Base-by-base conservation (phyloP, 148 eudicot species). In the Oxyria digyna region DNA sequence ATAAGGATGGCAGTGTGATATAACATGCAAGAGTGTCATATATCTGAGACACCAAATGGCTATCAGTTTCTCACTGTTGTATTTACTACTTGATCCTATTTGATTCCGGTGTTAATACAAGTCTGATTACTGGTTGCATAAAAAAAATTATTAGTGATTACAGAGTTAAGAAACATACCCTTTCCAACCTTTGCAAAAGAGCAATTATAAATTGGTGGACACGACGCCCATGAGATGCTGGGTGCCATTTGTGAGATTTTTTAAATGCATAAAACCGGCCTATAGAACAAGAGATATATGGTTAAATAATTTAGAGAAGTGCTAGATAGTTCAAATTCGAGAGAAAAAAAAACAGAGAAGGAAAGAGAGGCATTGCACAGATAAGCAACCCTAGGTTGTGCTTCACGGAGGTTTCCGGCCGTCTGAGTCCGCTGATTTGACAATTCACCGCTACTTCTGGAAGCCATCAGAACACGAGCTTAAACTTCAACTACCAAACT, bases 181-280 rank as follows among this genome's bases (percentile, higher is more conserved):
- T 87, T 77, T 94, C 99, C 57, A 94, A 81, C 50, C 97, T 88
- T 69, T 94, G 98, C 73, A 94, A 84, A 70, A 94, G 93, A 0
- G 99, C 97, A 38, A 97, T 94, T 80, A 91, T 94, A 71, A 94
- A 94, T 73, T 94, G 99, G 41, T 96, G 96, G 75, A 94, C 99
- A 79, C 99, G 97, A 72, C 97, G 97, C 13, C 97, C 97, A 72
- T 91, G 88, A 0, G 97, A 94, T 69, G 89, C 91, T 6, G 99
- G 99, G 73, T 94, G 97, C 79, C 91, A 78, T 57, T 77, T 80
- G 71, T 94, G 99, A 49, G 99, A 97, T 81, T 94, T 94, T 80
- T 94, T 97, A 84, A 94, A 94, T 35, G 99, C 99, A 83, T 94
- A 88, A 76, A 94, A 94, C 64, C 99, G 88, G 77, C 99, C 99